These are phyloP conservation scores for Cordyceps militaris DNA, from an alignment of 2,329 filamentous ascomycete species.

Conservation along the genomic window DNA sequence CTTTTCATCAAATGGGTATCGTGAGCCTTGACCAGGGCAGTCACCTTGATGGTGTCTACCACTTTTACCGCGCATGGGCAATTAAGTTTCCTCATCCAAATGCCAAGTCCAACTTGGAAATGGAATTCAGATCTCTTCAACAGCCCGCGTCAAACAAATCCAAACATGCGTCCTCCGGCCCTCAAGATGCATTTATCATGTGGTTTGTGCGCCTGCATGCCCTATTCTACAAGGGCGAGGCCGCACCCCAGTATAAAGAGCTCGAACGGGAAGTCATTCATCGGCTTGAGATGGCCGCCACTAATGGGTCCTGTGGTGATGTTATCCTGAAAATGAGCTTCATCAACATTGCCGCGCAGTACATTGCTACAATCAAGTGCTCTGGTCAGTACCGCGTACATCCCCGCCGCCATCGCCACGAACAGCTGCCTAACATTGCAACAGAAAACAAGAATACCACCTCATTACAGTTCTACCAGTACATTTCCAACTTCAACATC, in stretches of 20 bases:
- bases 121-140: constrained; percentile 60
- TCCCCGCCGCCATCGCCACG: not conserved
- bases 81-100: constrained; percentile 68
- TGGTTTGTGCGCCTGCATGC: constrained; percentile 88
- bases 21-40: constrained; percentile 72
- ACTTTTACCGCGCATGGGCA: constrained; percentile 77
- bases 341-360: constrained; percentile 79
- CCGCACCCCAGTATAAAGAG: constrained; percentile 69
- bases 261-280: constrained; percentile 80
- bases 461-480: constrained; percentile 47
- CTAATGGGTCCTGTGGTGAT: constrained; percentile 56
- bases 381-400: constrained; percentile 24
- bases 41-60: constrained; percentile 79
- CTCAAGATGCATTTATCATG: constrained; percentile 58
- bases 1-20: constrained; percentile 86
- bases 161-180: constrained; percentile 34
- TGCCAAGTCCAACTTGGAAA: constrained; percentile 68
- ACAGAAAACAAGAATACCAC: constrained; percentile 40
- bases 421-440: constrained; percentile 15
- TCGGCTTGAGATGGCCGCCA: constrained; percentile 66
- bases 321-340: constrained; percentile 73
- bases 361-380: constrained; percentile 46
- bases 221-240: constrained; percentile 69
- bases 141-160: constrained; percentile 29
- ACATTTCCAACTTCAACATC: constrained; percentile 69